Conservation (phyloP, 768 basidiomycete species). For the Lyophyllum shimeji region DNA sequence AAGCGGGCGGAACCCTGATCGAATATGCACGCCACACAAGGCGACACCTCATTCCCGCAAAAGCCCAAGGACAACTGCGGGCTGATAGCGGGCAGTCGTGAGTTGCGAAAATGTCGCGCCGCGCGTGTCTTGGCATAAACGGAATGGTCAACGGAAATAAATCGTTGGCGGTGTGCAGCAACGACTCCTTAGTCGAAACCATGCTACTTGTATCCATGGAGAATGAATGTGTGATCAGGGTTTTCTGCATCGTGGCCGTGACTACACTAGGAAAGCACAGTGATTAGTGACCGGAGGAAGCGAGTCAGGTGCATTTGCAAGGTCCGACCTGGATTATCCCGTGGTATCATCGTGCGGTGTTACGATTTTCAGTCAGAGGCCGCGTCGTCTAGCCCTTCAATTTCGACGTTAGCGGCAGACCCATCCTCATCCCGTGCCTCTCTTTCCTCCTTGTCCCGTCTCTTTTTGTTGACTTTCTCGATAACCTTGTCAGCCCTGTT, state of each 20-base stretch:
- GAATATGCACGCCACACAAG: not conserved
- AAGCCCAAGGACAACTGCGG: not conserved
- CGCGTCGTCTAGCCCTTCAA: constrained; percentile 50
- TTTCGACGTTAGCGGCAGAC: constrained; percentile 45
- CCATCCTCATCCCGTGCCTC: constrained; percentile 41
- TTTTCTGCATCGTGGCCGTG: not conserved
- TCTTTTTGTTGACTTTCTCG: constrained; percentile 78
- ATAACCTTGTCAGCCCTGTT: constrained; percentile 94
- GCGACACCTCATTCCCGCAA: not conserved
- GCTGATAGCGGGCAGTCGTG: not conserved
- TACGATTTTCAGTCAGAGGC: constrained; percentile 24
- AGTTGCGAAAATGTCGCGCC: not conserved
- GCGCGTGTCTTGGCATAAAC: not conserved
- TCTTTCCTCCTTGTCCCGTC: constrained; percentile 56
- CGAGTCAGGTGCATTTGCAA: not conserved
- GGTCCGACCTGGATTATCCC: not conserved
- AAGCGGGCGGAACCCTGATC: not conserved
- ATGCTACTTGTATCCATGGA: constrained; percentile 2
- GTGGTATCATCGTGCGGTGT: not conserved
- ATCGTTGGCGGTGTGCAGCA: not conserved
- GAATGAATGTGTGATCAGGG: constrained; percentile 3
- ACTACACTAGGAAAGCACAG: not conserved
- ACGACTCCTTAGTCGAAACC: not conserved
- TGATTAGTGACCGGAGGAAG: not conserved
- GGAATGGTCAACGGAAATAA: not conserved